Conservation (phyloP, 1,284 basidiomycete species). For the Apiotrichum laibachii region DNA sequence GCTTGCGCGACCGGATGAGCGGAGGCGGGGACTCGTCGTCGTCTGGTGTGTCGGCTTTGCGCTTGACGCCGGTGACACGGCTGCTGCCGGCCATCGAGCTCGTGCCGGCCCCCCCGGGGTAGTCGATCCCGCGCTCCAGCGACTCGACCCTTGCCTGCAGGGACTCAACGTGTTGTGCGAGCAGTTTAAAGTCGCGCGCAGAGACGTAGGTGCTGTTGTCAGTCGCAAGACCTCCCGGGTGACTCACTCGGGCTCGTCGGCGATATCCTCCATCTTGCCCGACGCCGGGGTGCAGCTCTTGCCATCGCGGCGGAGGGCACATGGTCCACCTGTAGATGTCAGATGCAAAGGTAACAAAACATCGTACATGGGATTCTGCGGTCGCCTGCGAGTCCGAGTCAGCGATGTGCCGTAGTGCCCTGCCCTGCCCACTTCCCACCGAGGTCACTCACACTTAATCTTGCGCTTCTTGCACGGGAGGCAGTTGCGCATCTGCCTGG, state of each 20-base stretch:
- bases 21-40: background rate
- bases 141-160: conserved; percentile 12
- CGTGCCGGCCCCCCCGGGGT: background rate
- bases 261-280: conserved; percentile 11
- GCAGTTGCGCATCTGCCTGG: conserved; percentile 26
- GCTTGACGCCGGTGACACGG: background rate
- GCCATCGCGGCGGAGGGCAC: conserved; percentile 20
- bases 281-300: conserved; percentile 19
- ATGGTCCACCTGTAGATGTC: conserved; percentile 18
- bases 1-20: conserved; percentile 10
- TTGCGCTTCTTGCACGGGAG: conserved; percentile 26
- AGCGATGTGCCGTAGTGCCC: too few relatives aligned
- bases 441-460: conserved; percentile 24
- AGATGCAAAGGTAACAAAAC: background rate
- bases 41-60: background rate
- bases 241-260: conserved; percentile 5
- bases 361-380: conserved; percentile 22
- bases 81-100: background rate
- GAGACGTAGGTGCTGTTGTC: conserved; percentile 10
- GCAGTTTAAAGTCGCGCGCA: conserved; percentile 10
- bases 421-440: too few relatives aligned
- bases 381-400: conserved; percentile 14
- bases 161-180: conserved; percentile 6
- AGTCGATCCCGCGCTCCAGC: conserved; percentile 4
- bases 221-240: too few relatives aligned